phyloP scores from a whole-genome alignment of 306 rosid species.

The Vicia faba region DNA sequence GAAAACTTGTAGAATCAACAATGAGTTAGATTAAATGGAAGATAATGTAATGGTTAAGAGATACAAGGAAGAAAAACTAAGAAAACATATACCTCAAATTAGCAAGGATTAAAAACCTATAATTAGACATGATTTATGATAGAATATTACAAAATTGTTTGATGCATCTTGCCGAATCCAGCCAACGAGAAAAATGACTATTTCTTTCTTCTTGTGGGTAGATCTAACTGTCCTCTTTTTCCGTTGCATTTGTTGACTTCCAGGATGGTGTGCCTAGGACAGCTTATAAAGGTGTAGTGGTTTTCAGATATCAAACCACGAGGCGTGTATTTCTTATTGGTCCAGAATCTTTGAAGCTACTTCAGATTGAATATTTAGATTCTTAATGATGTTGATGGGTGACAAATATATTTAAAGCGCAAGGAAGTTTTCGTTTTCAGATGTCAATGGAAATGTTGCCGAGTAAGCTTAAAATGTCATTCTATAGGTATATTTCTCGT shows the following conservation, averaged over 20 bases:
- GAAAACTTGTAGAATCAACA: background rate
- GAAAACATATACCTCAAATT: too few relatives aligned
- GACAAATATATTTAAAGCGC: constrained; percentile 33
- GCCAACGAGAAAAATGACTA: background rate
- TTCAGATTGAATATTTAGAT: constrained; percentile 60
- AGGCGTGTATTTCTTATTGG: constrained; percentile 75
- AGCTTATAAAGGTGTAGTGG: constrained; percentile 88
- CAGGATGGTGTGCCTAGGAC: constrained; percentile 98
- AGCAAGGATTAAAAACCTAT: background rate
- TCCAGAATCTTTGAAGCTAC: constrained; percentile 69
- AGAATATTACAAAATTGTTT: background rate
- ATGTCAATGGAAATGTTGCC: constrained; percentile 18
- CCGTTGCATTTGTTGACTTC: constrained; percentile 31
- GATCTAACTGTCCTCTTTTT: constrained; percentile 14
- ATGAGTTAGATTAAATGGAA: too few relatives aligned
- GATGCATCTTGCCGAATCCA: background rate
- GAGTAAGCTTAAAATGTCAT: constrained; percentile 24
- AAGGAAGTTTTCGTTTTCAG: constrained; percentile 18
- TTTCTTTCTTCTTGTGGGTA: constrained; percentile 13
- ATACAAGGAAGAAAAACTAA: too few relatives aligned
- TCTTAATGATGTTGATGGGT: constrained; percentile 43
- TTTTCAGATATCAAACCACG: constrained; percentile 68
- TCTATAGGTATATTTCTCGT: background rate
- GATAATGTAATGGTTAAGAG: too few relatives aligned
- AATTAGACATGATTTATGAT: background rate